Evolutionary conservation across 108 stramenopile genomes (phyloP).

Genomic region (Cyclotella atomus): DNA sequence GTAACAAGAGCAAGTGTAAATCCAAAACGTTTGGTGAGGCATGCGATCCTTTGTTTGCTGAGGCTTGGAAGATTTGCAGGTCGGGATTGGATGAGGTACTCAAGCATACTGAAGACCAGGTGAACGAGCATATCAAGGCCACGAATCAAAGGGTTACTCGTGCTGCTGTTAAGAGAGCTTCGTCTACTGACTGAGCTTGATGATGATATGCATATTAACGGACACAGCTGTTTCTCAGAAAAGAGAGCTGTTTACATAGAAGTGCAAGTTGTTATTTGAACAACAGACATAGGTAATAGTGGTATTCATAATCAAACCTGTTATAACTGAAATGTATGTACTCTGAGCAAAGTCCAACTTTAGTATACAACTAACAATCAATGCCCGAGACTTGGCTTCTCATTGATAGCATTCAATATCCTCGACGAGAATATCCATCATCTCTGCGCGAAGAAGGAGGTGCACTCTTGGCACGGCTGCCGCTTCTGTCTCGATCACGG

Average conservation of each 20-base stretch:
- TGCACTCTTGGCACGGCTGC: constrained; percentile 6
- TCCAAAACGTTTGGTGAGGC: constrained; percentile 25
- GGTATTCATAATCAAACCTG: too few species aligned
- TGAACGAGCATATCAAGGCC: constrained; percentile 44
- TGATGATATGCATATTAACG: not conserved
- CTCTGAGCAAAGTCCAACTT: too few species aligned
- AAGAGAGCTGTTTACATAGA: too few species aligned
- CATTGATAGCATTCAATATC: too few species aligned
- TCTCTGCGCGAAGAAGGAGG: not conserved
- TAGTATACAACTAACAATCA: too few species aligned
- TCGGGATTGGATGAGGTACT: constrained; percentile 44
- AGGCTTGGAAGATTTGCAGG: constrained; percentile 55
- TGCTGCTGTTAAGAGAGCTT: constrained; percentile 15
- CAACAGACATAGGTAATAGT: too few species aligned
- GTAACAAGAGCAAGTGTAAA: not conserved
- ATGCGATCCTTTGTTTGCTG: constrained; percentile 73
- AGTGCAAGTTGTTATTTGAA: too few species aligned
- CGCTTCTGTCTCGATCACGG: constrained; percentile 1
- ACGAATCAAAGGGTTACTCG: constrained; percentile 34
- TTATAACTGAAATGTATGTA: too few species aligned
- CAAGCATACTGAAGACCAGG: constrained; percentile 40
- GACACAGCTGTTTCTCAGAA: too few species aligned
- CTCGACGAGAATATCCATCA: not conserved
- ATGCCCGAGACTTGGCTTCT: too few species aligned
- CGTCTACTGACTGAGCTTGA: not conserved